These are phyloP conservation scores for Chaetomium sp. DNA, from an alignment of 2,329 filamentous ascomycete genomes.

Conservation along the genomic window DNA sequence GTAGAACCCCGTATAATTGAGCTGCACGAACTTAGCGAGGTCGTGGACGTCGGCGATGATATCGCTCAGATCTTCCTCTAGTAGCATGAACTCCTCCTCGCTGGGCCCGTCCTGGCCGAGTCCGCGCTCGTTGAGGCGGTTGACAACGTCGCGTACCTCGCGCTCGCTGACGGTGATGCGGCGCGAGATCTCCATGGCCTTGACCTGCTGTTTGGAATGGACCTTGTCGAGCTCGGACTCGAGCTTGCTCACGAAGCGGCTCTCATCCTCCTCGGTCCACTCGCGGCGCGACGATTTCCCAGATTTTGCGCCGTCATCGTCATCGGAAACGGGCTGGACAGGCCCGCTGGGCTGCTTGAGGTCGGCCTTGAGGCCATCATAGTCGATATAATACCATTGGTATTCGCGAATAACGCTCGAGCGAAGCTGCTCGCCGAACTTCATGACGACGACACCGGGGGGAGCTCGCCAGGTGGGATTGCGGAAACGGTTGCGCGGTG, in stretches of 20 bases:
- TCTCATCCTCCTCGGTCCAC: conserved; percentile 93
- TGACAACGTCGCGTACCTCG: conserved; percentile 87
- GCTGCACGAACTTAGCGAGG: conserved; percentile 93
- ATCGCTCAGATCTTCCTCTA: conserved; percentile 94
- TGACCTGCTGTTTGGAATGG: conserved; percentile 95
- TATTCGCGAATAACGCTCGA: conserved; percentile 96
- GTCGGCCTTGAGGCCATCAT: conserved; percentile 87
- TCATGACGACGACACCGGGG: conserved; percentile 64
- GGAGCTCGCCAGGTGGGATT: conserved; percentile 42
- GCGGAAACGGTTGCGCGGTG: conserved; percentile 36
- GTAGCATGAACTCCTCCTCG: conserved; percentile 90
- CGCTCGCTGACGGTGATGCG: conserved; percentile 85
- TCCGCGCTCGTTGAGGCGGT: conserved; percentile 66
- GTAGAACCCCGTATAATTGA: conserved; percentile 99
- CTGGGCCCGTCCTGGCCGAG: conserved; percentile 62
- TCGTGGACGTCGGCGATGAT: conserved; percentile 99
- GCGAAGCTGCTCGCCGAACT: conserved; percentile 95
- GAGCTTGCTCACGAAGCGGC: conserved; percentile 80
- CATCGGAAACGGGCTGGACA: conserved; percentile 30
- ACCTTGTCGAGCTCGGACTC: conserved; percentile 96
- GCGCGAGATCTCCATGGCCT: conserved; percentile 91
- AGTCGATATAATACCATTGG: conserved; percentile 97
- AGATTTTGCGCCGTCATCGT: conserved; percentile 37
- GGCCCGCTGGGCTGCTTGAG: conserved; percentile 72
- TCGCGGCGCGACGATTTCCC: conserved; percentile 57